phyloP scores from a whole-genome alignment of 1,139 yeast species.

The Protomyces inouyei region DNA sequence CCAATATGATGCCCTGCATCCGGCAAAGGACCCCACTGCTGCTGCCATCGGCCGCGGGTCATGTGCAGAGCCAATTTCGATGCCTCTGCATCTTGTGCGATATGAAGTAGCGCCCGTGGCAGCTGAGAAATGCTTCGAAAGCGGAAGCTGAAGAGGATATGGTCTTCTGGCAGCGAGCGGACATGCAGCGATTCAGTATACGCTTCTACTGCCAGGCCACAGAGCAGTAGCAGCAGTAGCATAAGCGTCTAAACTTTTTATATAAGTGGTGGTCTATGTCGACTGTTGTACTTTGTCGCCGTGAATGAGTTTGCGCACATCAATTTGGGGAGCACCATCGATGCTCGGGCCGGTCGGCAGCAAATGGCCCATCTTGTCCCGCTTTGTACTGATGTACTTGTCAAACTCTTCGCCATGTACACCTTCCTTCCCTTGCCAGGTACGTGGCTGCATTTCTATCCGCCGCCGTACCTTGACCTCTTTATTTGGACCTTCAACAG shows the following conservation, averaged over 20 bases:
- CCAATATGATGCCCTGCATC: slow-evolving; percentile 68
- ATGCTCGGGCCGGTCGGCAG: slow-evolving; percentile 42
- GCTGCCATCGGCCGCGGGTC: slow-evolving; percentile 93
- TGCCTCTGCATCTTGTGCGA: slow-evolving; percentile 61
- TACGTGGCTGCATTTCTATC: slow-evolving; percentile 93
- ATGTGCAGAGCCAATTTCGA: slow-evolving; percentile 78
- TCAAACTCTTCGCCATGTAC: slow-evolving; percentile 81
- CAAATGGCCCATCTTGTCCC: slow-evolving; percentile 93
- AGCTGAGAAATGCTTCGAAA: slow-evolving; percentile 40
- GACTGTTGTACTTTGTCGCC: not conserved
- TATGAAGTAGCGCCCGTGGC: slow-evolving; percentile 77
- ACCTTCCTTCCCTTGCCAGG: slow-evolving; percentile 62
- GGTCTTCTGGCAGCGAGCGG: not conserved
- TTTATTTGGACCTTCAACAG: slow-evolving; percentile 79
- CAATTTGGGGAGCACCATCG: slow-evolving; percentile 31
- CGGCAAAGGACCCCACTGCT: slow-evolving; percentile 81
- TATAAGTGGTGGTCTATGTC: not conserved
- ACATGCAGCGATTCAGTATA: not conserved
- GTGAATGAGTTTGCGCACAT: not conserved
- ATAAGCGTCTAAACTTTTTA: not conserved
- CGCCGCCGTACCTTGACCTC: slow-evolving; percentile 71
- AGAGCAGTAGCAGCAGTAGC: not conserved
- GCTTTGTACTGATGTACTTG: slow-evolving; percentile 82
- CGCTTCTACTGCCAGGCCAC: not conserved
- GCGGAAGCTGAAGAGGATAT: not conserved